Evolutionary conservation across 2,329 filamentous ascomycete species (phyloP).

Genomic region (Dendryphion nanum): DNA sequence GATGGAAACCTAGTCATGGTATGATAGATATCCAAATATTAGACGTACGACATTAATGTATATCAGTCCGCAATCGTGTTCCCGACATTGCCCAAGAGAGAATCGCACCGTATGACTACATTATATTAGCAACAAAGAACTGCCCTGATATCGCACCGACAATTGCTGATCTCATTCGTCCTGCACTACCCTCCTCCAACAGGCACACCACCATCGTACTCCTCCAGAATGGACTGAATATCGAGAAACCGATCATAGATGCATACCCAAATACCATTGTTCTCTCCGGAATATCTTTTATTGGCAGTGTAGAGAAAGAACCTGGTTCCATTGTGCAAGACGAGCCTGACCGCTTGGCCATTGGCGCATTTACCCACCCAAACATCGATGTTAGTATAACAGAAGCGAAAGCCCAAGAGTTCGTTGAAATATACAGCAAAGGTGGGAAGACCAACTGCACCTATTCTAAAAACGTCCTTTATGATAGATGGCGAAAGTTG

Average conservation of each 20-base stretch:
- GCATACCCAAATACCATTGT: constrained; percentile 54
- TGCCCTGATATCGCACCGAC: constrained; percentile 53
- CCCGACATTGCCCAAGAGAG: constrained; percentile 43
- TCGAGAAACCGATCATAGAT: constrained; percentile 54
- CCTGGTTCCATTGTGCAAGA: constrained; percentile 54
- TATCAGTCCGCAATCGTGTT: constrained; percentile 48
- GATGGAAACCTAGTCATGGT: constrained; percentile 50
- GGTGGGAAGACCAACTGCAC: constrained; percentile 45
- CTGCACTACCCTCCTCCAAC: constrained; percentile 50
- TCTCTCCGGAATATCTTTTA: constrained; percentile 54
- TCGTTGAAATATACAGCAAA: constrained; percentile 50
- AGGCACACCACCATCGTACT: constrained; percentile 55
- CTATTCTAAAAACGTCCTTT: constrained; percentile 45
- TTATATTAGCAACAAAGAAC: constrained; percentile 60
- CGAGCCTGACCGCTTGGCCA: constrained; percentile 49
- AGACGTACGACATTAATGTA: too few relatives aligned
- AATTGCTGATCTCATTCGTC: constrained; percentile 49
- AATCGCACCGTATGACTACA: constrained; percentile 51
- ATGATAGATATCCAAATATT: constrained; percentile 11
- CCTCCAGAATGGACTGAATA: constrained; percentile 64
- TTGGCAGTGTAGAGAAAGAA: constrained; percentile 50
- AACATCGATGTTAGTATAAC: constrained; percentile 20
- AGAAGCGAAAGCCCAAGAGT: constrained; percentile 39
- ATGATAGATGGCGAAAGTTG: constrained; percentile 52
- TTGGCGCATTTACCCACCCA: constrained; percentile 52